A percentile compares a stretch with the other conserved stretches of the same genome.
Evolutionary conservation across 305 asterid species (phyloP).

Genomic region (Coffea humblotiana): DNA sequence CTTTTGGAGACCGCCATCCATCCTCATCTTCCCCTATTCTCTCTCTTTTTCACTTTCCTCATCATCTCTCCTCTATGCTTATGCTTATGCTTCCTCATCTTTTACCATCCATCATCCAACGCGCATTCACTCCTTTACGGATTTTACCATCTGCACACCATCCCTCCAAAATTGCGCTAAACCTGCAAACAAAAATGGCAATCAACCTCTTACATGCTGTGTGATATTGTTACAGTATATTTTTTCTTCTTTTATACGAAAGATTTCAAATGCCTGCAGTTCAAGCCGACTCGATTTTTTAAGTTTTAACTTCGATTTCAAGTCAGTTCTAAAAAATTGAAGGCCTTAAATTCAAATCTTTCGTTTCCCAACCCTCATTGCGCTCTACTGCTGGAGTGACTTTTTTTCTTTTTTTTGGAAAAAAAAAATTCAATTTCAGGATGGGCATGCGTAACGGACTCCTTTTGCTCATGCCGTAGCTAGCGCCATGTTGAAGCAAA

Average conservation of each 20-base stretch:
- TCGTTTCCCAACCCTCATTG: too few relatives aligned
- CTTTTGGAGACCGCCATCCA: conserved; percentile 61
- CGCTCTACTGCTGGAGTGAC: too few relatives aligned
- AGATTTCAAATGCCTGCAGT: too few relatives aligned
- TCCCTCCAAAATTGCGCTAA: not conserved
- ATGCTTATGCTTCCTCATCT: not conserved
- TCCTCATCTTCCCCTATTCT: conserved; percentile 29
- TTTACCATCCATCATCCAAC: not conserved
- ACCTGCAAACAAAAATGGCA: not conserved
- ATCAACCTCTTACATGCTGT: too few relatives aligned
- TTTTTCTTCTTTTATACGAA: too few relatives aligned
- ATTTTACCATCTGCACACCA: not conserved
- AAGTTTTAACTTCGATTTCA: too few relatives aligned
- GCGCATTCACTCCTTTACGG: not conserved
- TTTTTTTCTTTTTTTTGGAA: too few relatives aligned
- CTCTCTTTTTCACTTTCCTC: conserved; percentile 25
- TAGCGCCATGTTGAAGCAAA: conserved; percentile 30
- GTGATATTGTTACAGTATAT: too few relatives aligned
- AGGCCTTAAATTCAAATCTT: too few relatives aligned
- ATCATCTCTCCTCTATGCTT: not conserved
- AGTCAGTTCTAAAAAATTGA: too few relatives aligned
- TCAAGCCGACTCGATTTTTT: too few relatives aligned
- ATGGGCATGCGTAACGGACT: not conserved
- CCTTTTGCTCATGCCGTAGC: conserved; percentile 19
- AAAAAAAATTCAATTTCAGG: too few relatives aligned